Percentiles rank a stretch among this genome's conserved stretches.
Evolutionary conservation across 1,284 basidiomycete genomes (phyloP).

Genomic region (Cryptococcus deneoformans): DNA sequence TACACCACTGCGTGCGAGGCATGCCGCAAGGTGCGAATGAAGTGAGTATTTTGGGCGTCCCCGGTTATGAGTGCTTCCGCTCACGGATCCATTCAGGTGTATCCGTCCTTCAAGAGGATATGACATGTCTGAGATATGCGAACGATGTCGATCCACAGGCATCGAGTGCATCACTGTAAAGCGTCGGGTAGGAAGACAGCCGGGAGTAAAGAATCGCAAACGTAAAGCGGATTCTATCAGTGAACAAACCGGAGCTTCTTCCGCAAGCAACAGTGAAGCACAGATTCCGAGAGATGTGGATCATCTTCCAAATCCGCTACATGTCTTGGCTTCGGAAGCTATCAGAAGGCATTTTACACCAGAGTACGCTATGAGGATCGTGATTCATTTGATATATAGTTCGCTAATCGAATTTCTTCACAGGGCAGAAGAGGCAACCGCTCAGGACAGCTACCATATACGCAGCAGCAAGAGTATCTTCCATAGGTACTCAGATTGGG

Average conservation of each 20-base stretch:
- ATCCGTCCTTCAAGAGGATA: conserved; percentile 10
- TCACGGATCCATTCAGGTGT: conserved; percentile 3
- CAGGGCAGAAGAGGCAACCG: background rate
- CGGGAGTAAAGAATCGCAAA: conserved; percentile 17
- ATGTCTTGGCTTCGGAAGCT: conserved; percentile 16
- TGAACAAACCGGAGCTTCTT: background rate
- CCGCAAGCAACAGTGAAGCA: too few species aligned
- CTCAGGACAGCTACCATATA: background rate
- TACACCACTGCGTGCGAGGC: conserved; percentile 20
- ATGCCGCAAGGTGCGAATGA: conserved; percentile 11
- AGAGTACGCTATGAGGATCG: conserved; percentile 4
- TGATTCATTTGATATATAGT: background rate
- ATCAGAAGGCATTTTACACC: conserved; percentile 8
- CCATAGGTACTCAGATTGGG: conserved; percentile 11
- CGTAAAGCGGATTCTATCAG: conserved; percentile 1
- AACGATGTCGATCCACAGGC: conserved; percentile 3
- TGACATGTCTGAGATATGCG: conserved; percentile 10
- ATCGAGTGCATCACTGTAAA: conserved; percentile 12
- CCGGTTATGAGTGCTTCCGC: too few species aligned
- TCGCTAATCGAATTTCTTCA: background rate
- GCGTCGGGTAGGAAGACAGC: conserved; percentile 13
- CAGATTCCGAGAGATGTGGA: conserved; percentile 6
- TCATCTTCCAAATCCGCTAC: conserved; percentile 16
- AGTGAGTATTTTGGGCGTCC: conserved; percentile 7
- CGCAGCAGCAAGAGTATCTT: conserved; percentile 5